Base-by-base conservation (phyloP, 2,329 filamentous ascomycete species). In the Alternaria atra region DNA sequence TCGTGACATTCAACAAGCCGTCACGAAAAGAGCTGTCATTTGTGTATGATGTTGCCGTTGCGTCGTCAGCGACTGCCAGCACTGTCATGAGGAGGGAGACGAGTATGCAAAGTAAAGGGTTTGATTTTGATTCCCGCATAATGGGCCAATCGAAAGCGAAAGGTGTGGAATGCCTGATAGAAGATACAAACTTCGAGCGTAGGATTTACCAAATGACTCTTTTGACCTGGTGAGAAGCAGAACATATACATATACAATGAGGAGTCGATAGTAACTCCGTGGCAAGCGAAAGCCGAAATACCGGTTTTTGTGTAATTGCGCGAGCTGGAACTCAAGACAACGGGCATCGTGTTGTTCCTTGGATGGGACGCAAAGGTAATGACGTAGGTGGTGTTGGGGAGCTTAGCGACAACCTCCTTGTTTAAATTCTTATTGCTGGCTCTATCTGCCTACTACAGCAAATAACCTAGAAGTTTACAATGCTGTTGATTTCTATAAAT, bases 1-100 rank as follows among this genome's bases (percentile, higher is more conserved):
- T 92, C 42, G 87, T 91, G 70, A 83, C 84, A 73, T 86, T 85
- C 54, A 92, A 83, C 30, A 91, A 78, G 17, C 86, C 84, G 20
- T 76, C 71, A 58, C 79, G 64, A 73, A 86, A 85, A 5, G 71
- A 66, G 1, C 66, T 30, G 3, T 73, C 67, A 32, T n/a, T 30
- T 25, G 39, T 57, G 37, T 57, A 37, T 52, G 13, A 37, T 37
- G 13, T n/a, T 12, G 35, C n/a, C n/a, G 35, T n/a, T 37, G 15
- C 35, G 15, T 37, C 13, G 8, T 5, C 35, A 37, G 34, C 30
- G 9, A 30, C 32, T 15, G 29, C 23, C 27, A 37, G 23, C 25
- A 27, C n/a, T 32, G 30, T 32, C 9, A 32, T 39, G 37, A 39
- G 8, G 27, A 29, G 37, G 37, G 37, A 40, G 23, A n/a, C 23